Evolutionary conservation across 2,329 filamentous ascomycete genomes (phyloP), one percentile per base, ranked within the genome.

Genomic region (Teratosphaeria pseudoeucalypti): DNA sequence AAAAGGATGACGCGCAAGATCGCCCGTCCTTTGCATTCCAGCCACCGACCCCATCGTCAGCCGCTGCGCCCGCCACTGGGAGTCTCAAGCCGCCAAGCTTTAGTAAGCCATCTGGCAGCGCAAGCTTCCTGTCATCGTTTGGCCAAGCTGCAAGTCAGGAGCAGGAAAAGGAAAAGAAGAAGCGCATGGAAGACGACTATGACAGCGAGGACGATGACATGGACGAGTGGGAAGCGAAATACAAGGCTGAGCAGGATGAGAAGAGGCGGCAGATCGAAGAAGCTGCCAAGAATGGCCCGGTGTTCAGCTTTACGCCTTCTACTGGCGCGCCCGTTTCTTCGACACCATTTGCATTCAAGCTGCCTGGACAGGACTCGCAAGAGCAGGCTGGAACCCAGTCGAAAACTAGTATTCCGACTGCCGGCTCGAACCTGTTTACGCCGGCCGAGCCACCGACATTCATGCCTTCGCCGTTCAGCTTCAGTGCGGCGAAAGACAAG

Each of bases 151-250:
- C 77, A 6, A 72, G 74, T 23, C 71, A 75, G 56, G 68, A 70
- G 34, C 73, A 74, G 55, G 75, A 76, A 53, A 73, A 75, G 54
- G 76, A 76, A 54, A 77, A 75, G 59, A 74, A 72, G 58, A 78
- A 78, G 67, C 76, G 78, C 56, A 80, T 79, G 67, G 76, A 73
- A 3, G 77, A 79, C 56, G 77, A 80, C 26, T 80, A 77, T 61
- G 78, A 81, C 62, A 79, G 78, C 7, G 79, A 80, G 14, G 77
- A 80, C 58, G 78, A 81, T 52, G 77, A 80, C 52, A 76, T 78
- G 62, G 78, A 71, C 32, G 73, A 77, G 54, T 81, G 78, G 75
- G 76, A 79, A 59, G 74, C 75, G 58, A 71, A 72, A 59, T 72
- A 81, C 64, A 73, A 73, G 49, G 76, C 78, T 64, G 69, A 77